These are phyloP conservation scores for Cladorrhinum sp. DNA, from an alignment of 2,329 filamentous ascomycete genomes.

Conservation along the genomic window DNA sequence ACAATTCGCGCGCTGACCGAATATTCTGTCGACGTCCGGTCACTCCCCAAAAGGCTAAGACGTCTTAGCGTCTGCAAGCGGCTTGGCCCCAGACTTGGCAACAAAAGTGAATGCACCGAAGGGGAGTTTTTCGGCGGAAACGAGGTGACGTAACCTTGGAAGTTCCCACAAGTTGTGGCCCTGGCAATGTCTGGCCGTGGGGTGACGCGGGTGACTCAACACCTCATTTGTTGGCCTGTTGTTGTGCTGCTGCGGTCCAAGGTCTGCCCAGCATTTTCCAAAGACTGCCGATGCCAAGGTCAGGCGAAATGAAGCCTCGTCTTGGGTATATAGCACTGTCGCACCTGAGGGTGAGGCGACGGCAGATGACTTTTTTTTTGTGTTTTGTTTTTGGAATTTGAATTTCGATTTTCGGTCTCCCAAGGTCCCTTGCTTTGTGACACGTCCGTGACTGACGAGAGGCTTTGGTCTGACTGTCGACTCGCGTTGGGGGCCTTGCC, in stretches of 20 bases:
- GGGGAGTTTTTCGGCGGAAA: constrained; percentile 6
- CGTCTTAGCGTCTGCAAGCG: constrained; percentile 3
- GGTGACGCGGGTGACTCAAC: constrained; percentile 19
- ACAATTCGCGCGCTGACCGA: not conserved
- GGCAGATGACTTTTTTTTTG: constrained; percentile 7
- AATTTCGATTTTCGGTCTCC: not conserved
- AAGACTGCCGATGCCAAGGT: constrained; percentile 17
- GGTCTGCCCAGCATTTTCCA: constrained; percentile 4
- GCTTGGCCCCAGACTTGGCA: constrained; percentile 4
- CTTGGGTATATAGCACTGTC: constrained; percentile 4
- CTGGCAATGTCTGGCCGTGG: constrained; percentile 7
- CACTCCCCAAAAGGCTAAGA: not conserved
- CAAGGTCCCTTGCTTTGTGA: not conserved
- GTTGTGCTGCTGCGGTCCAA: not conserved
- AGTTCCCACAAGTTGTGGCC: constrained; percentile 1
- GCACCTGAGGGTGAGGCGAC: constrained; percentile 2
- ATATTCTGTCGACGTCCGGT: not conserved
- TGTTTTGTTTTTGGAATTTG: not conserved
- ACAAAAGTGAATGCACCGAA: not conserved
- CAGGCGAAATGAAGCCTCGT: constrained; percentile 1
- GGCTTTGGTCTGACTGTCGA: not conserved
- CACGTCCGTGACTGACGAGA: not conserved
- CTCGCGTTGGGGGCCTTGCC: not conserved
- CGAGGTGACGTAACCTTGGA: constrained; percentile 19
- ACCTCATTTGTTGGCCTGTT: not conserved